These are phyloP conservation scores for Amphibolis antarctica DNA, from an alignment of 106 monocot species.

Conservation along the genomic window DNA sequence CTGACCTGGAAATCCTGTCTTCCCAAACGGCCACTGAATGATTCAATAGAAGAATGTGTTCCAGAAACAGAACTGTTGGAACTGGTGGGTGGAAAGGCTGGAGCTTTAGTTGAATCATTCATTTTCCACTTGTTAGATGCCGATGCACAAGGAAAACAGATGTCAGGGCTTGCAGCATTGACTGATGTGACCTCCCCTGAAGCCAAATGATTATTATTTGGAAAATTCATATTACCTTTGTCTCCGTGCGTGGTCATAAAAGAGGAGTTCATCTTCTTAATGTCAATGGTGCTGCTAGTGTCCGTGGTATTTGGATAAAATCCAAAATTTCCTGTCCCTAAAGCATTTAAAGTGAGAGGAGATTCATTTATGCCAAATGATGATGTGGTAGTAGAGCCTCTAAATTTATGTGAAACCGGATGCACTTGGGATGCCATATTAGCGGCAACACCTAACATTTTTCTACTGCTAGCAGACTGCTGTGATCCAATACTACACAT, in stretches of 20 bases:
- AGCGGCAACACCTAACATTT: neutral
- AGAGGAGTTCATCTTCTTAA: constrained; percentile 3
- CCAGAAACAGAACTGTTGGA: neutral
- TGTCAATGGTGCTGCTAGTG: neutral
- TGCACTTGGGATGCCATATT: neutral
- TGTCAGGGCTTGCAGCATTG: neutral
- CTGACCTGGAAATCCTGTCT: neutral
- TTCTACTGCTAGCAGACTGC: neutral
- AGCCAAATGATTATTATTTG: neutral
- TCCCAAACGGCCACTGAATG: neutral
- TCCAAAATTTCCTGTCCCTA: constrained; percentile 5
- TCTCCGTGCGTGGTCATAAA: neutral
- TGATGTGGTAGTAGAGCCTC: constrained; percentile 3
- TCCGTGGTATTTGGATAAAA: constrained; percentile 1
- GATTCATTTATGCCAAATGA: constrained; percentile 10
- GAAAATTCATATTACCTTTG: constrained; percentile 2
- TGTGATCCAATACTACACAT: constrained; percentile 5
- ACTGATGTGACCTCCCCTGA: neutral
- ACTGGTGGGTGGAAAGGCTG: constrained; percentile 3
- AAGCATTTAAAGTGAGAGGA: constrained; percentile 5
- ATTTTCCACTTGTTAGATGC: constrained; percentile 3
- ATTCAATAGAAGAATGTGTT: neutral
- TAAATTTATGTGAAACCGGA: constrained; percentile 3
- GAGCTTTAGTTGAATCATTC: constrained; percentile 11
- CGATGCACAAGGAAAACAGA: neutral